Conservation (phyloP, 176 grass and related monocot species). For the Chloris gayana region DNA sequence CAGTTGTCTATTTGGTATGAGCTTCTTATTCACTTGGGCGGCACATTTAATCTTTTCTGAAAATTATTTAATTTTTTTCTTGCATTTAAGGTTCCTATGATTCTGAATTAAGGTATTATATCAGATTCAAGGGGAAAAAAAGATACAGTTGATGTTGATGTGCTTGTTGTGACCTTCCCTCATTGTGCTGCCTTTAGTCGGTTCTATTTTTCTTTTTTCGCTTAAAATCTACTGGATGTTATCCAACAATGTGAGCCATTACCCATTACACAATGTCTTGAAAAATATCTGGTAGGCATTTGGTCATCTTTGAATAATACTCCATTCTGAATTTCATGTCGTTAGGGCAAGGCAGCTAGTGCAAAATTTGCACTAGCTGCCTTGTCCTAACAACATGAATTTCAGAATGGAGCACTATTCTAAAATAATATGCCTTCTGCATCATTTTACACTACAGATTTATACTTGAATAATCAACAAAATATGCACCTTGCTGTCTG, state of each 20-base stretch:
- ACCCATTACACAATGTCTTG: not conserved
- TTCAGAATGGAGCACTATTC: no score
- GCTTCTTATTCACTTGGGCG: conserved; percentile 3
- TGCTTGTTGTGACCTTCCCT: not conserved
- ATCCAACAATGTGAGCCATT: not conserved
- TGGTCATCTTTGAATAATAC: not conserved
- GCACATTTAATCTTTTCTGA: not conserved
- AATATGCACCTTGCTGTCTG: not conserved
- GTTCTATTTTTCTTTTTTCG: conserved; percentile 5
- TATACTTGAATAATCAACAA: conserved; percentile 3
- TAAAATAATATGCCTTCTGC: not conserved
- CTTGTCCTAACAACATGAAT: no score
- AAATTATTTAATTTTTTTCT: not conserved
- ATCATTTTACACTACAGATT: not conserved
- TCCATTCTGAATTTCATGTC: no score
- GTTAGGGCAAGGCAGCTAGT: no score
- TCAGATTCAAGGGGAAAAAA: not conserved
- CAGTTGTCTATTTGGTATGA: conserved; percentile 93
- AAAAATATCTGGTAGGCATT: not conserved
- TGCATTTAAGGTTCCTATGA: not conserved
- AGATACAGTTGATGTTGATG: not conserved
- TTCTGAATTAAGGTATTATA: not conserved
- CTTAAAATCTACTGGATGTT: not conserved
- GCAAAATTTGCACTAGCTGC: no score
- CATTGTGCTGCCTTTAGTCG: not conserved